Base-by-base conservation (phyloP, 2,329 filamentous ascomycete species). In the Beauveria asiatica region DNA sequence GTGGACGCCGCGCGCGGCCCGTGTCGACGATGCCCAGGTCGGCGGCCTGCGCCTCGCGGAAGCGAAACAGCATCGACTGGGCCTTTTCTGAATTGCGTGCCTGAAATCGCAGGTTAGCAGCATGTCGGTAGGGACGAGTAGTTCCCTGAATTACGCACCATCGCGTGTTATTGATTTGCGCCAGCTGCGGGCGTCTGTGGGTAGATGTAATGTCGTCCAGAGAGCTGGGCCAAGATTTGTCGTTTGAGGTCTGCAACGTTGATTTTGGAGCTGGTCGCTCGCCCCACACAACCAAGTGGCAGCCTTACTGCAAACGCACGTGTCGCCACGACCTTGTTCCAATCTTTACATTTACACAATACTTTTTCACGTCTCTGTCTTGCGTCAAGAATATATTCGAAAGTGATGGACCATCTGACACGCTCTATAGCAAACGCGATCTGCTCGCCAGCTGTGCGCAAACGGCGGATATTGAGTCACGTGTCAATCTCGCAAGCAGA, bases 51-150 rank as follows among this genome's bases (percentile, higher is more conserved):
- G 93, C 90, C 71, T 96, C 94, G 74, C 94, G 91, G 81, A 99
- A 99, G 81, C 94, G 93, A 80, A 97, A 99, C 75, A 99, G 93
- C 93, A 99, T 99, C 52, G 92, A 97, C 80, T 99, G 94, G 70
- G 94, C 93, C 76, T 97, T 99, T 83, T 97, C 93, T 50, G 90
- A 93, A 76, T 97, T 97, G 72, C 93, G 93, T 71, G 93, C 92
- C 93, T 92, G 67, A 0, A 37, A 21, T 33, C 0, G n/a, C 27
- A 27, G 62, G 67, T 49, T 37, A 68, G 62, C 23, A 27, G n/a
- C 6, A 16, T 21, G n/a, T 44, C 27, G 6, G 13, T 7, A 21
- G 11, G 2, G 5, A 41, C 10, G 7, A 6, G 17, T 4, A 33
- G 10, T 8, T 3, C 5, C 7, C 16, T 23, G 5, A 10, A 4